phyloP scores from a whole-genome alignment of 768 basidiomycete genomes.

The Pleurotus tuoliensis region DNA sequence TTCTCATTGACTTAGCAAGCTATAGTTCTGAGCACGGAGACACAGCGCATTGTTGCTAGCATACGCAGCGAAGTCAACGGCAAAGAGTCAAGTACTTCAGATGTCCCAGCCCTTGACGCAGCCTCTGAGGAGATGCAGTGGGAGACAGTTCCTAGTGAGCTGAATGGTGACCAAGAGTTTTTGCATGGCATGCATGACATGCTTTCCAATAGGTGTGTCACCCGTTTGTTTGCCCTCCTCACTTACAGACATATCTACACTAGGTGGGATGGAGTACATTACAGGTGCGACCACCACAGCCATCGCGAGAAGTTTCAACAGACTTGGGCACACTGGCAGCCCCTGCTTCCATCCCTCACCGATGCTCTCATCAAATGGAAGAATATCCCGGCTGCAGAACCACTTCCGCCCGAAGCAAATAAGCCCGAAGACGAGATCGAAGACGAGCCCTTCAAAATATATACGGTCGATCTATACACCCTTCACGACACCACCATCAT shows the following conservation, averaged over 20 bases:
- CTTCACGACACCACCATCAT: background rate
- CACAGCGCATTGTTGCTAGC: background rate
- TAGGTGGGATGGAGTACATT: background rate
- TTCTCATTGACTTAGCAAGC: background rate
- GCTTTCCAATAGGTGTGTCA: background rate
- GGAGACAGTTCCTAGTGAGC: no score
- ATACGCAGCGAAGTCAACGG: no score
- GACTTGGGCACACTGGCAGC: background rate
- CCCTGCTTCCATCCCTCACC: background rate
- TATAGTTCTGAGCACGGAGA: background rate
- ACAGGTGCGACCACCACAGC: background rate
- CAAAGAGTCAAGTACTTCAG: no score
- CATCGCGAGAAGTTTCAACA: background rate
- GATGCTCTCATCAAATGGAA: constrained; percentile 11
- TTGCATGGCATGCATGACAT: no score
- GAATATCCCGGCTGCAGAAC: background rate
- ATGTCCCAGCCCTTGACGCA: no score
- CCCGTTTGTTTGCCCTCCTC: background rate
- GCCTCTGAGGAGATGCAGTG: no score
- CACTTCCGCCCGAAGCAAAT: background rate
- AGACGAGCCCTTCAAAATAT: constrained; percentile 9
- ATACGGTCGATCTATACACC: constrained; percentile 12
- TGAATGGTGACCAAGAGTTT: no score
- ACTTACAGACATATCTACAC: background rate
- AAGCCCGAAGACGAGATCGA: no score